Base-by-base conservation (phyloP, 768 basidiomycete genomes). In the Hemileccinum impolitum region DNA sequence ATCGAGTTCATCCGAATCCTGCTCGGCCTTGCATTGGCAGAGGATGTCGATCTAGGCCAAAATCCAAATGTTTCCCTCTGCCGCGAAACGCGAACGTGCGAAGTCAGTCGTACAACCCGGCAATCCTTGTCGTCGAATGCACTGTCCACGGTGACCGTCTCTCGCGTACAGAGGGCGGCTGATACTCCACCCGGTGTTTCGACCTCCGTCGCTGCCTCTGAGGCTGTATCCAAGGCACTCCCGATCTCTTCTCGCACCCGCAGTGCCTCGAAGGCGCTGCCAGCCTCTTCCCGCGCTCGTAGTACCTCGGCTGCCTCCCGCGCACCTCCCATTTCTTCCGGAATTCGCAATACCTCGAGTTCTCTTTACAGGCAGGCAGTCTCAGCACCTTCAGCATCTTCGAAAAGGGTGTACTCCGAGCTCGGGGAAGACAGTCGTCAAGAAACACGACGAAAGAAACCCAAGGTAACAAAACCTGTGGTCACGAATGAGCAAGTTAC, bases 1-100 rank as follows among this genome's bases (percentile, higher is more conserved):
- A 35, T 52, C 26, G 41, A 47, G 26, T 43, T 52, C 35, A 43
- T 47, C 30, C 50, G 32, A 4, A 32, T 45, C 32, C 3, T 51
- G 38, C 45, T 52, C 2, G 51, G 45, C 8, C 39, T 47, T 9
- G 39, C 41, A 17, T 7, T 31, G 17, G 28, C 41, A 9, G 41
- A 31, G 10, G 41, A 17, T 28, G 39, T 40, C 13, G 39, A 26
- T 26, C 15, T 40, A 5, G 39, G 23, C 1, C 39, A 40, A 17
- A 40, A 26, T 37, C 39, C 39, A 5, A 37, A 43, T 13, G 21
- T 51, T 1, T 10, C 5, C 19, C 15, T 51, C 8, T 1, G 5
- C 1, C 6, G 1, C 2, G 40, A 50, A 21, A 15, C 12, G 5
- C 43, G 46, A 17, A 19, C 15, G 28, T 26, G 36, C 36, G 18